Evolutionary conservation across 768 basidiomycete genomes (phyloP).

Genomic region (Calocera viscosa): DNA sequence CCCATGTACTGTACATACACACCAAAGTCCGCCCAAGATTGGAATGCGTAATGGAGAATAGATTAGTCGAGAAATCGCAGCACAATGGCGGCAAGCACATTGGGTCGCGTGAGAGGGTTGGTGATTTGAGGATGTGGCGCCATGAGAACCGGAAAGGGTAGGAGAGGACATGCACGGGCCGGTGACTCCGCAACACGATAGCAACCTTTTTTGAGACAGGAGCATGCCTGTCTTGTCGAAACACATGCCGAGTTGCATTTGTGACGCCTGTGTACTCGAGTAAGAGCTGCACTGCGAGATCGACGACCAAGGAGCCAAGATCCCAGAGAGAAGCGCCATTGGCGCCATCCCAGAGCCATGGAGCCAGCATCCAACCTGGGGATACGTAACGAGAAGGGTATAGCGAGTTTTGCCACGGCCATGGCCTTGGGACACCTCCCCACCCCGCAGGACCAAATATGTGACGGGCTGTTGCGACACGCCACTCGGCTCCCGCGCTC

Average conservation of each 20-base stretch:
- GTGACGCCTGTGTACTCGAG: not conserved
- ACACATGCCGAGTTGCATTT: not conserved
- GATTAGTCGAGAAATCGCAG: not conserved
- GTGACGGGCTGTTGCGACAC: not conserved
- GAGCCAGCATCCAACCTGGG: not conserved
- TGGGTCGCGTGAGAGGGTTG: not conserved
- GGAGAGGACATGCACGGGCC: too few relatives aligned
- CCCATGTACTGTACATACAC: slow-evolving; percentile 2
- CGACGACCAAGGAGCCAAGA: not conserved
- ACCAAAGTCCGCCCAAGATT: not conserved
- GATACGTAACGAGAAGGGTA: not conserved
- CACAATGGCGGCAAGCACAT: not conserved
- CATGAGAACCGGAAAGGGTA: not conserved
- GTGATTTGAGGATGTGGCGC: not conserved
- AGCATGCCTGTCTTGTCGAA: not conserved
- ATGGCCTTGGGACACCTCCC: not conserved
- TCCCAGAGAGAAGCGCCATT: not conserved
- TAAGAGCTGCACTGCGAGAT: too few relatives aligned
- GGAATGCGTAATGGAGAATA: not conserved
- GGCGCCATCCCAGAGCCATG: not conserved
- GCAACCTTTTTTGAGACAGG: not conserved
- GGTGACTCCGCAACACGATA: not conserved
- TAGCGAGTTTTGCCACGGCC: not conserved
- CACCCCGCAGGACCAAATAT: not conserved
- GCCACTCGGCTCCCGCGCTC: too few relatives aligned